Evolutionary conservation across 495 filamentous ascomycete species (phyloP).

Genomic region (Zalerion maritima): DNA sequence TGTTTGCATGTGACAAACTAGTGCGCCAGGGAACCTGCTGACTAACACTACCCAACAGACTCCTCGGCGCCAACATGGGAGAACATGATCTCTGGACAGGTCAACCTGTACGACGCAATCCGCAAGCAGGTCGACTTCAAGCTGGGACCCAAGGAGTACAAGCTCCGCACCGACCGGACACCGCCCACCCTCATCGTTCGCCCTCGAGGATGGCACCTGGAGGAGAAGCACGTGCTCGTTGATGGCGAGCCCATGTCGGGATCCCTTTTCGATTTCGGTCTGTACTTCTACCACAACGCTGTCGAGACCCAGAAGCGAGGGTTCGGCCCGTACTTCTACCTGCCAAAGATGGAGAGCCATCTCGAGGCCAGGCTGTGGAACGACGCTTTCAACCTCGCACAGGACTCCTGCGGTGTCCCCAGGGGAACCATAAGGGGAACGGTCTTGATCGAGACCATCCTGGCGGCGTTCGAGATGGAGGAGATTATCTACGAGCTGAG

Average conservation of each 20-base stretch:
- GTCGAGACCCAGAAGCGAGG: constrained; percentile 73
- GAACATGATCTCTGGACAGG: constrained; percentile 97
- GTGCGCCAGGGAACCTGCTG: constrained; percentile 1
- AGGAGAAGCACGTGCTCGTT: constrained; percentile 96
- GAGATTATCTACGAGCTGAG: constrained; percentile 99
- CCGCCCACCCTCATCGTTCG: constrained; percentile 77
- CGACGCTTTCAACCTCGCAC: constrained; percentile 91
- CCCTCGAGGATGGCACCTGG: constrained; percentile 85
- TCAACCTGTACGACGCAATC: constrained; percentile 96
- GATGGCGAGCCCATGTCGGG: constrained; percentile 93
- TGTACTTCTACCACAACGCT: constrained; percentile 99
- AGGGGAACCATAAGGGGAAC: constrained; percentile 91
- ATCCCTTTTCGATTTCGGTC: constrained; percentile 89
- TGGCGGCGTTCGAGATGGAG: constrained; percentile 99
- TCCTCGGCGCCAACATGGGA: constrained; percentile 97
- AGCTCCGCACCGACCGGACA: constrained; percentile 72
- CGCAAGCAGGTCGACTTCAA: constrained; percentile 94
- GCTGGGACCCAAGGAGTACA: constrained; percentile 89
- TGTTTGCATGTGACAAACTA: neutral
- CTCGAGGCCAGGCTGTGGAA: constrained; percentile 97
- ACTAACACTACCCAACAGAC: constrained; percentile 36
- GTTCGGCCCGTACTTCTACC: constrained; percentile 93
- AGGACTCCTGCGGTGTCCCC: constrained; percentile 80
- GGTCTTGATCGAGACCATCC: constrained; percentile 95
- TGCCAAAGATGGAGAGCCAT: constrained; percentile 98